These are phyloP conservation scores for Fusarium fracticaudum DNA, from an alignment of 2,329 filamentous ascomycete species.

Conservation along the genomic window DNA sequence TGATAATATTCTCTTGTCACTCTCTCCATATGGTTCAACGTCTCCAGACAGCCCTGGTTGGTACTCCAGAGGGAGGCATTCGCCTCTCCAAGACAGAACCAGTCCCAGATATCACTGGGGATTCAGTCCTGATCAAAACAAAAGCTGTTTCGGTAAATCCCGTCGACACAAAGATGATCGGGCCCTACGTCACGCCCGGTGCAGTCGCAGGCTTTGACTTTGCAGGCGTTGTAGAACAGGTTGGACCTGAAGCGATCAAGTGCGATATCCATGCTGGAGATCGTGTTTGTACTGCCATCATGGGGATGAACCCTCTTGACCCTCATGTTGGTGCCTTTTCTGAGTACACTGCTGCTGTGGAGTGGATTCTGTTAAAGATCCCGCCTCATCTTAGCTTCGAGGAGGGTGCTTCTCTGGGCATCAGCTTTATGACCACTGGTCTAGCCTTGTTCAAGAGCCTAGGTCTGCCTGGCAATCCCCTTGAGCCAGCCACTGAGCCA, in stretches of 20 bases:
- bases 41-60: neutral
- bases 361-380: conserved; percentile 52
- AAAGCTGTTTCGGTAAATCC: neutral
- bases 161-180: neutral
- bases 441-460: conserved; percentile 59
- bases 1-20: too few relatives aligned
- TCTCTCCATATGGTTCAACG: neutral
- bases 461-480: conserved; percentile 4
- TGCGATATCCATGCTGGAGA: neutral
- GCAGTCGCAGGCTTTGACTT: neutral
- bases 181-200: neutral
- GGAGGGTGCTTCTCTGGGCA: conserved; percentile 56
- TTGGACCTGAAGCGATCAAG: neutral
- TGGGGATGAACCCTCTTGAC: neutral
- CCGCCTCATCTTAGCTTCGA: conserved; percentile 52
- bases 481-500: neutral
- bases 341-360: conserved; percentile 51
- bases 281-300: neutral
- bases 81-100: neutral
- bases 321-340: conserved; percentile 51
- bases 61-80: neutral
- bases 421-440: conserved; percentile 54
- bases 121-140: neutral
- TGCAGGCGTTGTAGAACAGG: neutral
- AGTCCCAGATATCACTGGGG: fast-evolving